Evolutionary conservation across 106 monocot genomes (phyloP).

Genomic region (Acorus calamus): DNA sequence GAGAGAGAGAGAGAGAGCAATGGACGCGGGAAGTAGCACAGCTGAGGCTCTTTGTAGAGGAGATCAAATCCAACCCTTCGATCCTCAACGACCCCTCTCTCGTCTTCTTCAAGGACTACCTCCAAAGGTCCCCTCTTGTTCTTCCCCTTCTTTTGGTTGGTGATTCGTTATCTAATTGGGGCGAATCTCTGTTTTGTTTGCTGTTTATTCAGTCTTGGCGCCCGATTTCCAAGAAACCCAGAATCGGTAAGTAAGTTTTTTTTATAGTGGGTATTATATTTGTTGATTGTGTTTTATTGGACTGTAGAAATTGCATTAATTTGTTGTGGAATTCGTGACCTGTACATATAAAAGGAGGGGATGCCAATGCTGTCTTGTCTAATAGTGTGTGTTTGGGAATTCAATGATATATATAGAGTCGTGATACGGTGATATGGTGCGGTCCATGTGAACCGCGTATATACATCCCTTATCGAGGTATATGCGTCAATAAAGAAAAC

Average conservation of each 20-base stretch:
- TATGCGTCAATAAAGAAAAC: no score
- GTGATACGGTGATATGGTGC: no score
- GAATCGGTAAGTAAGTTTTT: slow-evolving; percentile 15
- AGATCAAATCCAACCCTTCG: slow-evolving; percentile 37
- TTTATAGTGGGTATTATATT: background rate
- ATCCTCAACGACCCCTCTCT: slow-evolving; percentile 37
- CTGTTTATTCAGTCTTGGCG: slow-evolving; percentile 26
- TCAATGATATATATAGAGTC: no score
- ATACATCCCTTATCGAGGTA: no score
- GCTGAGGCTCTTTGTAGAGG: slow-evolving; percentile 22
- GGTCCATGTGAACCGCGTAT: no score
- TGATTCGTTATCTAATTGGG: background rate
- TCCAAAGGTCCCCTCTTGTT: slow-evolving; percentile 21
- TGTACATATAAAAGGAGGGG: no score
- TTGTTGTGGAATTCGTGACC: no score
- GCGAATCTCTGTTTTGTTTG: background rate
- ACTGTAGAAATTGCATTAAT: no score
- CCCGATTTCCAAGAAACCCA: slow-evolving; percentile 18
- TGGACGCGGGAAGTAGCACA: slow-evolving; percentile 30
- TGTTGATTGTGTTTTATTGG: background rate
- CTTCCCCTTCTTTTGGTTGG: background rate
- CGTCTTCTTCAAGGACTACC: slow-evolving; percentile 37
- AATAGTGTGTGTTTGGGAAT: no score
- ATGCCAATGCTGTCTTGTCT: no score
- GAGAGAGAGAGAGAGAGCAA: background rate